phyloP scores from a whole-genome alignment of 139 green algal species.

The Haematococcus sp. region DNA sequence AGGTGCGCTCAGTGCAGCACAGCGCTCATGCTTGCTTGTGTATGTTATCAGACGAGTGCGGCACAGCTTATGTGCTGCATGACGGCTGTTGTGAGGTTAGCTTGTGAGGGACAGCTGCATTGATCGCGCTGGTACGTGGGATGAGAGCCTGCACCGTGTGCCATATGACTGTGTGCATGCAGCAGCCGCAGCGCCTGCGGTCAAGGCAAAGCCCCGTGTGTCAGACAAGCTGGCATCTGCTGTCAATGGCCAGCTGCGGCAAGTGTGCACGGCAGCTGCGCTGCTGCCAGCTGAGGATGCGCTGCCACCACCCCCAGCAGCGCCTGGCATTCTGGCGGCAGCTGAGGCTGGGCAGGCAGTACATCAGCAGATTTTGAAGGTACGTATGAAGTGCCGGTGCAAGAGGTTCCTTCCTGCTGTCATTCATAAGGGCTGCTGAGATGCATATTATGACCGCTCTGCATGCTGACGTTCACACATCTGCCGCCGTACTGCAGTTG shows the following conservation, averaged over 20 bases:
- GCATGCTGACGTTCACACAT: background rate
- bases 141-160: too few relatives aligned
- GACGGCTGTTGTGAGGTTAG: too few relatives aligned
- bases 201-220: background rate
- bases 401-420: too few relatives aligned
- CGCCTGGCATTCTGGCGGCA: background rate
- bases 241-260: background rate
- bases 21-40: too few relatives aligned
- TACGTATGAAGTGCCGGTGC: background rate
- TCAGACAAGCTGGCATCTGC: background rate
- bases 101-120: too few relatives aligned
- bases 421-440: too few relatives aligned
- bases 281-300: background rate
- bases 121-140: too few relatives aligned
- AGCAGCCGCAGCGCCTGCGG: background rate
- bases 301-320: too few relatives aligned
- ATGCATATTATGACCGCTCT: background rate
- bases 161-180: too few relatives aligned
- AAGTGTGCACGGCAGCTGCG: background rate
- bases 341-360: background rate
- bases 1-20: too few relatives aligned
- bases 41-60: too few relatives aligned
- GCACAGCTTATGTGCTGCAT: too few relatives aligned
- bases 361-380: background rate
- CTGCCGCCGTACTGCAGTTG: slow-evolving; percentile 23